Evolutionary conservation across 2,329 filamentous ascomycete species (phyloP).

Genomic region (Alternaria triticina): DNA sequence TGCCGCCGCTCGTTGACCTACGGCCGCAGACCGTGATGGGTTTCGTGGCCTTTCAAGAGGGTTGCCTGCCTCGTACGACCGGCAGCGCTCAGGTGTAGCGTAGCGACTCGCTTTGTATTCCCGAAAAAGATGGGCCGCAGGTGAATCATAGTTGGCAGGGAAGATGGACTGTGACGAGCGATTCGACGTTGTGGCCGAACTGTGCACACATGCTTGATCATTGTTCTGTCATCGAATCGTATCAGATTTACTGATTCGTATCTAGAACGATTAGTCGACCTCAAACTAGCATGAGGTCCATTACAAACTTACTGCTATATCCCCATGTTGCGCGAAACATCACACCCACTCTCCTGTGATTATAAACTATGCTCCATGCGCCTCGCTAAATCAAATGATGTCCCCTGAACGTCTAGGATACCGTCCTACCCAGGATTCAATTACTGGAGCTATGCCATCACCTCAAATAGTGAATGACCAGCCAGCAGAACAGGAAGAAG

Average conservation of each 20-base stretch:
- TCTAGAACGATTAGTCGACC: not conserved
- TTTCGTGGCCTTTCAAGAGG: too few species aligned
- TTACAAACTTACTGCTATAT: not conserved
- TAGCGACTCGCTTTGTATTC: too few species aligned
- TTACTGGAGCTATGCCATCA: slow-evolving; percentile 6
- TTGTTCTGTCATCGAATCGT: not conserved
- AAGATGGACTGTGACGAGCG: not conserved
- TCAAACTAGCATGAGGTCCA: not conserved
- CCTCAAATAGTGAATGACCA: slow-evolving; percentile 83
- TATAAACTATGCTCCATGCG: not conserved
- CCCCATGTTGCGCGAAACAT: not conserved
- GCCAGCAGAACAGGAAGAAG: slow-evolving; percentile 91
- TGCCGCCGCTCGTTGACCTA: too few species aligned
- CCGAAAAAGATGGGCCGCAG: too few species aligned
- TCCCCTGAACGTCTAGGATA: not conserved
- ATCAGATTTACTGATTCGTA: not conserved
- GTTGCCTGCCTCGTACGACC: too few species aligned
- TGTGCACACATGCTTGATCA: not conserved
- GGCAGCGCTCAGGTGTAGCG: too few species aligned
- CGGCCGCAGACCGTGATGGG: too few species aligned
- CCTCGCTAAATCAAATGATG: not conserved
- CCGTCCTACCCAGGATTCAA: not conserved
- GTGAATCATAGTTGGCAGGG: not conserved
- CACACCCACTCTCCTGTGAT: not conserved
- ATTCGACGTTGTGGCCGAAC: not conserved